These are phyloP conservation scores for Penicillium riverlandense DNA, from an alignment of 495 filamentous ascomycete species.

Conservation along the genomic window DNA sequence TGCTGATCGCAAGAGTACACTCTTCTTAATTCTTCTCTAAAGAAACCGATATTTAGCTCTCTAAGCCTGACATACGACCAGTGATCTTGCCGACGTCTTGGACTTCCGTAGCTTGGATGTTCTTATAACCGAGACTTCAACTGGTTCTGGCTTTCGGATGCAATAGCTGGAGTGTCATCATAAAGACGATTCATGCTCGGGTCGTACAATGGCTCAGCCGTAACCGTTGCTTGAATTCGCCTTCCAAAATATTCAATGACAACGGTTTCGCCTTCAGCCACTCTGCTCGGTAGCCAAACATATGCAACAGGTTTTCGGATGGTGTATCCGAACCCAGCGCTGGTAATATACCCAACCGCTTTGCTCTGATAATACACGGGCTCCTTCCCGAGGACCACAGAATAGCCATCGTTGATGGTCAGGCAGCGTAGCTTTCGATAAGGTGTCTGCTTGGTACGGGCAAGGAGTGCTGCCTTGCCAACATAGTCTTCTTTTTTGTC, in stretches of 20 bases:
- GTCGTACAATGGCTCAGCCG: constrained; percentile 30
- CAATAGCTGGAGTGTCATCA: constrained; percentile 3
- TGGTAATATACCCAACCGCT: constrained; percentile 41
- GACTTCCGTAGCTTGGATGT: too few species aligned
- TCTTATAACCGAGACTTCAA: too few species aligned
- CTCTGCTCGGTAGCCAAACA: constrained; percentile 33
- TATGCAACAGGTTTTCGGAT: constrained; percentile 38
- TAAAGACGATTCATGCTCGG: constrained; percentile 22
- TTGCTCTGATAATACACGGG: constrained; percentile 34
- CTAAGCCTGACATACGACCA: too few species aligned
- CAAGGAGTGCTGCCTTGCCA: constrained; percentile 28
- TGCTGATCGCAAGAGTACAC: too few species aligned
- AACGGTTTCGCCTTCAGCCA: constrained; percentile 26
- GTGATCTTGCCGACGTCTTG: too few species aligned
- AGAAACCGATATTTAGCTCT: too few species aligned
- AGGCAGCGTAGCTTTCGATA: constrained; percentile 30
- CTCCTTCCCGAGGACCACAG: constrained; percentile 43
- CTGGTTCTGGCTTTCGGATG: too few species aligned
- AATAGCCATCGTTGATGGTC: constrained; percentile 36
- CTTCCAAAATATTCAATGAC: constrained; percentile 45
- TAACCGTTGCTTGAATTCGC: constrained; percentile 34
- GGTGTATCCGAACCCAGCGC: constrained; percentile 39
- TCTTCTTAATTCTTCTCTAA: too few species aligned
- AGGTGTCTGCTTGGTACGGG: constrained; percentile 11
- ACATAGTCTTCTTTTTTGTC: constrained; percentile 32